These are phyloP conservation scores for Calonectria pteridis DNA, from an alignment of 2,329 filamentous ascomycete genomes.

Conservation along the genomic window DNA sequence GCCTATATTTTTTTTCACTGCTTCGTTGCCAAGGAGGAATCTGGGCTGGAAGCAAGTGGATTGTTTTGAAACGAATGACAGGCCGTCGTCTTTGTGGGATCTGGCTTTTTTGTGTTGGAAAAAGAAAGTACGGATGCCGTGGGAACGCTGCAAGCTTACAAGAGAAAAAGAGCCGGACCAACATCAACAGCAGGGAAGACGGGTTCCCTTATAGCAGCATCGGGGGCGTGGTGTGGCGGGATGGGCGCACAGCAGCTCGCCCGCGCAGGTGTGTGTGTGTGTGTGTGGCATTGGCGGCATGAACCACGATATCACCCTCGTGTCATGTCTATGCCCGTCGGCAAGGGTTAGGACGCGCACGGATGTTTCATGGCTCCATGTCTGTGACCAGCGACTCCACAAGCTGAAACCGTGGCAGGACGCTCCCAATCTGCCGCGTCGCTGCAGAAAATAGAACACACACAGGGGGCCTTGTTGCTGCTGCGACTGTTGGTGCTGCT, in stretches of 20 bases:
- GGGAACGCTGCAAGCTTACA: not conserved
- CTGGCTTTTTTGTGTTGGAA: constrained; percentile 14
- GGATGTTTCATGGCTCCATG: constrained; percentile 38
- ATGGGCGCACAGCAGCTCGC: too few species aligned
- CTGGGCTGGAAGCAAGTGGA: not conserved
- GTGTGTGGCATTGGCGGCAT: constrained; percentile 17
- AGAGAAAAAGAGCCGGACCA: too few species aligned
- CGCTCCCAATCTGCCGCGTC: not conserved
- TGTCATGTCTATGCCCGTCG: constrained; percentile 33
- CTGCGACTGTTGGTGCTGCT: not conserved
- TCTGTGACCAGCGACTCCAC: constrained; percentile 31
- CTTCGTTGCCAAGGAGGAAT: not conserved
- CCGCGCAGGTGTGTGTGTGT: not conserved
- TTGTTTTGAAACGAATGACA: constrained; percentile 30
- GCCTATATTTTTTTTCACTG: constrained; percentile 32
- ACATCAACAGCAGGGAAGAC: not conserved
- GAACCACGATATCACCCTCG: constrained; percentile 27
- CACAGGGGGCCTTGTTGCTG: not conserved
- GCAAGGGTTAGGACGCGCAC: constrained; percentile 35
- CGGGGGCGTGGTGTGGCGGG: too few species aligned
- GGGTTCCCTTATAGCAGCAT: constrained; percentile 26
- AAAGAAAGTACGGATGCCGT: not conserved
- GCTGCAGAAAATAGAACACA: constrained; percentile 15
- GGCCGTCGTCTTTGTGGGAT: constrained; percentile 24
- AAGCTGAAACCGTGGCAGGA: constrained; percentile 38